Percentiles rank a stretch among this genome's conserved stretches.
Conservation (phyloP, 139 green algal species). For the Asterochloris erici region DNA sequence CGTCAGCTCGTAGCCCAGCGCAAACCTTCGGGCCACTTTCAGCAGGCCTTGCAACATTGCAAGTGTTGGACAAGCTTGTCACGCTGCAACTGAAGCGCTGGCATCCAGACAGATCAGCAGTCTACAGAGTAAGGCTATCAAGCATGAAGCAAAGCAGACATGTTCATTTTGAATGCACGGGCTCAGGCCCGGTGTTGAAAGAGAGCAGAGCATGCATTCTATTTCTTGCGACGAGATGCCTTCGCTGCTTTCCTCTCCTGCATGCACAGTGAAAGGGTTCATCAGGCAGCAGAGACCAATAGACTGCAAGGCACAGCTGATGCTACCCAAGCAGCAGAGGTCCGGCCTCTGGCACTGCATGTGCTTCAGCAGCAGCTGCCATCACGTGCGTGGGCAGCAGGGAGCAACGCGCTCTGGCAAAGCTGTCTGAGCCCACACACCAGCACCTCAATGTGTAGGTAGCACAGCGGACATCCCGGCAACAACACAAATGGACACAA, state of each 20-base stretch:
- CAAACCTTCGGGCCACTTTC: background rate
- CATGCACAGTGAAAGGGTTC: no score
- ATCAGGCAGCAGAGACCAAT: no score
- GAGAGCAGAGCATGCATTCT: no score
- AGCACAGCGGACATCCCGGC: background rate
- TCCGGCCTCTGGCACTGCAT: background rate
- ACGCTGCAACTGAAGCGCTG: background rate
- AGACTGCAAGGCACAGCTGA: no score
- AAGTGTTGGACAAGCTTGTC: background rate
- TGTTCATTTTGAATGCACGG: no score
- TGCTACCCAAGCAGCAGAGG: no score
- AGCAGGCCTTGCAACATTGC: background rate
- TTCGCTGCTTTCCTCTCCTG: no score
- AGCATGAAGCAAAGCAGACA: no score
- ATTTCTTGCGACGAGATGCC: no score
- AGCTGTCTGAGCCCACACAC: background rate
- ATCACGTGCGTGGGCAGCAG: background rate
- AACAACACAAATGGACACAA: background rate
- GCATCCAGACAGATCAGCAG: background rate
- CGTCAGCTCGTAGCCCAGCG: background rate
- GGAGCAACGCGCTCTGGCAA: no score
- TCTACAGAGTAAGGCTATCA: background rate
- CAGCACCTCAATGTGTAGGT: background rate
- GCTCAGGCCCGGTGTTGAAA: no score
- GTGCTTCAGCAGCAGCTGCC: background rate